These are phyloP conservation scores for Daedalea quercina DNA, from an alignment of 768 basidiomycete species.

Conservation along the genomic window DNA sequence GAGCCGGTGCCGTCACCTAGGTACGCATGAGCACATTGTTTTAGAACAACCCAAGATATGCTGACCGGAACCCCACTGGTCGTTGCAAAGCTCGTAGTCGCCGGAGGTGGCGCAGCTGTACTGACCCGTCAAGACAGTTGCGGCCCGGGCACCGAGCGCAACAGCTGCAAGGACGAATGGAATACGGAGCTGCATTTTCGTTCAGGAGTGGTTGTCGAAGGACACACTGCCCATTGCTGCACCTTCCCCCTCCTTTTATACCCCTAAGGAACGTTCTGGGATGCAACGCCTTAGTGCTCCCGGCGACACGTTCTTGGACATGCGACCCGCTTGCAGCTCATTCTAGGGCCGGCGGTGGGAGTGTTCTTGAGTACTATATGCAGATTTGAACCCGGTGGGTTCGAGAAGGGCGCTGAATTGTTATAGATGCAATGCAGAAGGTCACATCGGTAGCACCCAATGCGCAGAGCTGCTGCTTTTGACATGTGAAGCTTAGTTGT, in stretches of 20 bases:
- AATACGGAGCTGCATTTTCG: background rate
- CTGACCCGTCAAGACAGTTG: slow-evolving; percentile 34
- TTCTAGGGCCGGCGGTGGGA: background rate
- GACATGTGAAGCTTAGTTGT: background rate
- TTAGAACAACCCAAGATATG: background rate
- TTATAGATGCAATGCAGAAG: background rate
- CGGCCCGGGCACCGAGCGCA: background rate
- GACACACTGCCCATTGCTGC: background rate
- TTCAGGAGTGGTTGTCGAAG: background rate
- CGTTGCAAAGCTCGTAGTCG: slow-evolving; percentile 46
- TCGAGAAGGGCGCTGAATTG: background rate
- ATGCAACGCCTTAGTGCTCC: background rate
- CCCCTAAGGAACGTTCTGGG: background rate
- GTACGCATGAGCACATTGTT: background rate
- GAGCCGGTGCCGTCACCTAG: slow-evolving; percentile 40
- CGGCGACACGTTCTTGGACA: background rate
- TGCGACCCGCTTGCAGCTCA: background rate
- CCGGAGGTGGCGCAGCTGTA: slow-evolving; percentile 40
- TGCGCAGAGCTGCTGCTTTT: background rate
- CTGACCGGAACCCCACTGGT: slow-evolving; percentile 45
- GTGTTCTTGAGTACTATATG: background rate
- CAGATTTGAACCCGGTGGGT: background rate
- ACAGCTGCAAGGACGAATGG: background rate
- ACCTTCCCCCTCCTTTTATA: background rate
- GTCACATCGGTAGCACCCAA: background rate